Base-by-base conservation (phyloP, 2,329 filamentous ascomycete genomes). In the Fonsecaea erecta region DNA sequence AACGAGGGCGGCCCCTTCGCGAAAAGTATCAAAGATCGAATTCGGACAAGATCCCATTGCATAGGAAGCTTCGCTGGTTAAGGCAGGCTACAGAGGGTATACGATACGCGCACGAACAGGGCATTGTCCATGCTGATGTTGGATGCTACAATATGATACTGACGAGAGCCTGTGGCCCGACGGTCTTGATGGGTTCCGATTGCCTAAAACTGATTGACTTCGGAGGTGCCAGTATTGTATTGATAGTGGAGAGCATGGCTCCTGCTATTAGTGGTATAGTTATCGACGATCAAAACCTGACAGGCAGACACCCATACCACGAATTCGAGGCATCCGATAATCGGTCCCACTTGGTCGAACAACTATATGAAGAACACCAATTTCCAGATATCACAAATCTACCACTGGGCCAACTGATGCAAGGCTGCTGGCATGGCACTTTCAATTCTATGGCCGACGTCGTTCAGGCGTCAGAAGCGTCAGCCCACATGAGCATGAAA, bases 351-450 rank as follows among this genome's bases (percentile, higher is more conserved):
- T 16, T 59, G 51, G 54, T 63, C 54, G 18, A 63, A 43, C 61
- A 63, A 60, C 40, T 63, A 51, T 52, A 63, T 59, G 18, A 63
- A 60, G 40, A 63, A 26, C 34, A 59, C 55, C 54, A 59, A 51
- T 63, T 63, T 59, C 53, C 61, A n/a, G 54, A 63, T 63, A 52
- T 28, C 16, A 52, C 35, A 52, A 59, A 60, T 52, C 53, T 63
- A 59, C 54, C 61, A 63, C 52, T 63, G 54, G 55, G 54, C 61
- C 53, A 63, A 59, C 28, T 63, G 61, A 63, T 63, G 55, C 61
- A 59, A 59, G 61, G 54, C 54, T 63, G 61, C 35, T 63, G 61
- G 54, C 61, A 63, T 59, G 54, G 61, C 54, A 63, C 61, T 52
- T 59, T 59, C 35, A 52, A 63, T 60, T 63, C 61, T 48, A 63